A percentile compares a stretch with the other conserved stretches of the same genome.
Conservation (phyloP, 768 basidiomycete species). For the Neoboletus subvelutipes region DNA sequence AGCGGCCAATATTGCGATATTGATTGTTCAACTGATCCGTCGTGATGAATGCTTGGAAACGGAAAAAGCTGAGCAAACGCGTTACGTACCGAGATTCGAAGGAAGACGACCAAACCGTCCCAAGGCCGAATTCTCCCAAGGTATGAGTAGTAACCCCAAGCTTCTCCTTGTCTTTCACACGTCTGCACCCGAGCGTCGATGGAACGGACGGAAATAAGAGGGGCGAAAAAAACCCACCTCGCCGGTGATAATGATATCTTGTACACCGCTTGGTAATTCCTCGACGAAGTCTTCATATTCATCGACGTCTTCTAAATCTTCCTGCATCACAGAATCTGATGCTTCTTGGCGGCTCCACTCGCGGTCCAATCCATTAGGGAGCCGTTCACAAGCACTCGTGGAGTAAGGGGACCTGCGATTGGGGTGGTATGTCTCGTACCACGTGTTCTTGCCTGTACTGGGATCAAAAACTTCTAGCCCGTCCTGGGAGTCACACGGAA, state of each 20-base stretch:
- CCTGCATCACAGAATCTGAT: constrained; percentile 15
- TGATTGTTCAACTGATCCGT: constrained; percentile 35
- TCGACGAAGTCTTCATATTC: constrained; percentile 40
- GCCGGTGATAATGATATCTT: constrained; percentile 53
- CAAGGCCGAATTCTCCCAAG: constrained; percentile 50
- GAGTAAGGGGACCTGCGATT: constrained; percentile 38
- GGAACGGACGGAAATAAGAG: neutral
- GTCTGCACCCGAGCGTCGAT: constrained; percentile 33
- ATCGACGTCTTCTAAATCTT: constrained; percentile 33
- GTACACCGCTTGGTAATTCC: constrained; percentile 41
- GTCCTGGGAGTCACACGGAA: constrained; percentile 31
- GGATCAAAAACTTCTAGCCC: constrained; percentile 44
- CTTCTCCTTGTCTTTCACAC: constrained; percentile 41
- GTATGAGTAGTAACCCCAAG: constrained; percentile 49
- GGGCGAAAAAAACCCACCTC: constrained; percentile 36
- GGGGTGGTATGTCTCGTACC: constrained; percentile 49
- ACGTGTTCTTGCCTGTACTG: constrained; percentile 35
- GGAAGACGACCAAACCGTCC: constrained; percentile 50
- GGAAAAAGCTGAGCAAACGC: neutral
- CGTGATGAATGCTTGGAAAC: constrained; percentile 12
- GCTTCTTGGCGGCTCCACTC: constrained; percentile 29
- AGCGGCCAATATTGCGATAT: constrained; percentile 37
- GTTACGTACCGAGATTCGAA: constrained; percentile 44
- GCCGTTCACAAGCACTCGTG: constrained; percentile 33
- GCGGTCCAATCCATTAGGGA: constrained; percentile 6